Percentiles rank a stretch among this genome's conserved stretches.
These are phyloP conservation scores for Jatropha multifida DNA, from an alignment of 441 rosid species.

Conservation along the genomic window DNA sequence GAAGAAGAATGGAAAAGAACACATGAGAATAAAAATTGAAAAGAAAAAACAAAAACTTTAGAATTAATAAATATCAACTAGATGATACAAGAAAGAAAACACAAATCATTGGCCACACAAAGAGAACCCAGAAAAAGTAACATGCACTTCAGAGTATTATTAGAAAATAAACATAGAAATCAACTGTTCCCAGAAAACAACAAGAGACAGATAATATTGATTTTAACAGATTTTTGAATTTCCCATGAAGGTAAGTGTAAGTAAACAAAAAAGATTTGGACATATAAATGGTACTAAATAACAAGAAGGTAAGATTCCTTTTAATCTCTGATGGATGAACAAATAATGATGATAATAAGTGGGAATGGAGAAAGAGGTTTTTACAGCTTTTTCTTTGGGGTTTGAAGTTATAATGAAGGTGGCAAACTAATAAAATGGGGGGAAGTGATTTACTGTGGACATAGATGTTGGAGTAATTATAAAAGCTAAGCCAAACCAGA, in stretches of 20 bases:
- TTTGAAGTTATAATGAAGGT: constrained; percentile 11
- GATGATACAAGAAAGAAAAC: constrained; percentile 32
- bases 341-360: constrained; percentile 42
- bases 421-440: constrained; percentile 5
- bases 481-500: constrained; percentile 4
- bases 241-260: constrained; percentile 7
- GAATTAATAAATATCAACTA: constrained; percentile 26
- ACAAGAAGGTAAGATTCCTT: constrained; percentile 26
- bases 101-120: constrained; percentile 36
- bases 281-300: constrained; percentile 6
- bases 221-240: constrained; percentile 15
- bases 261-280: constrained; percentile 19
- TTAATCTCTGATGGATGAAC: constrained; percentile 15
- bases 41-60: not conserved
- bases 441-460: constrained; percentile 15
- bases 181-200: constrained; percentile 26
- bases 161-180: constrained; percentile 18
- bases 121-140: constrained; percentile 30
- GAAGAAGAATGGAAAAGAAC: constrained; percentile 14
- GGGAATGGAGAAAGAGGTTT: constrained; percentile 24
- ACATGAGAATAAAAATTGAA: not conserved
- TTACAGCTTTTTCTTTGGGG: constrained; percentile 26
- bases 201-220: constrained; percentile 19
- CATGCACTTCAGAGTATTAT: constrained; percentile 25
- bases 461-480: constrained; percentile 13